phyloP scores from a whole-genome alignment of 2,329 filamentous ascomycete genomes.

The Epichloe sylvatica region DNA sequence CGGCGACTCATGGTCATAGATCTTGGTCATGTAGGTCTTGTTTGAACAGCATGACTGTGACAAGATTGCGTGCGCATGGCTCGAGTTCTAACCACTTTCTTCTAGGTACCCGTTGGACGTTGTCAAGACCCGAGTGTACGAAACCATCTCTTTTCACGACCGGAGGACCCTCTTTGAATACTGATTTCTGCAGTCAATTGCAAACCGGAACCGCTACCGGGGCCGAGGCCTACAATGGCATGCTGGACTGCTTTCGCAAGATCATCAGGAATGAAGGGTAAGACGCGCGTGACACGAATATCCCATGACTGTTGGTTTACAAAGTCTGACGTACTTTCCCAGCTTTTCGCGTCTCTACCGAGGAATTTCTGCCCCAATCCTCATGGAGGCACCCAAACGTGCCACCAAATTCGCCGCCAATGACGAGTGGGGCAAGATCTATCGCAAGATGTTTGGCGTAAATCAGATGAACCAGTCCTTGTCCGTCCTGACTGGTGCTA shows the following conservation, averaged over 20 bases:
- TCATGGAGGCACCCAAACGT: constrained; percentile 91
- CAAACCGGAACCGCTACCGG: constrained; percentile 62
- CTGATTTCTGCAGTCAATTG: constrained; percentile 51
- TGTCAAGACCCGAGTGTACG: constrained; percentile 93
- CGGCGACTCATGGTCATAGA: constrained; percentile 34
- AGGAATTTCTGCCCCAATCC: constrained; percentile 85
- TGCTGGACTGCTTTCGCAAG: constrained; percentile 96
- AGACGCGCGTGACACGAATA: constrained; percentile 12
- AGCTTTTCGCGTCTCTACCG: constrained; percentile 86
- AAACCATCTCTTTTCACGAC: constrained; percentile 11
- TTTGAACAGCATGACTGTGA: not conserved
- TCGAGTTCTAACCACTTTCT: not conserved
- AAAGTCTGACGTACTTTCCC: not conserved
- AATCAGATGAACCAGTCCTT: constrained; percentile 83
- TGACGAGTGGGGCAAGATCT: constrained; percentile 94
- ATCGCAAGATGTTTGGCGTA: constrained; percentile 72
- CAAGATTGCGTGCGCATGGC: not conserved
- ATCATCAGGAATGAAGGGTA: constrained; percentile 94
- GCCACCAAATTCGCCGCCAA: constrained; percentile 99
- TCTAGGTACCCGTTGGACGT: constrained; percentile 94
- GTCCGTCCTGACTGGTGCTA: constrained; percentile 84
- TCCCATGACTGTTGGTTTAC: not conserved
- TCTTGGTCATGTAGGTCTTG: constrained; percentile 63
- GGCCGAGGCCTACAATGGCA: constrained; percentile 84
- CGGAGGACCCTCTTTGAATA: constrained; percentile 4